Conservation (phyloP, 192 early-diverging fungal genomes). For the Coemansia sp. region DNA sequence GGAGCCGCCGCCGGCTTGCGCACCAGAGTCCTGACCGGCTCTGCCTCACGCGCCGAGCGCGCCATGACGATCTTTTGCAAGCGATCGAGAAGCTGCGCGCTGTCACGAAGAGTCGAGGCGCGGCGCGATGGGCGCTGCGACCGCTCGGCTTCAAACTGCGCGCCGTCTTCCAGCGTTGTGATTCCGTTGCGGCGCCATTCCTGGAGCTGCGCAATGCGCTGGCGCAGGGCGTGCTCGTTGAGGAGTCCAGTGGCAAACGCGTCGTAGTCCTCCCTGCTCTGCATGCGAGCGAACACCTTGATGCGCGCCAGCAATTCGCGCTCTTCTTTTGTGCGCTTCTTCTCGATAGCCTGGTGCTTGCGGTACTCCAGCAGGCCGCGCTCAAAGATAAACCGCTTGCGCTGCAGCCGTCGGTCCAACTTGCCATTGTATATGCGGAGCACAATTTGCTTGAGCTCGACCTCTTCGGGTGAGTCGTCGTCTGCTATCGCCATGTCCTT, state of each 20-base stretch:
- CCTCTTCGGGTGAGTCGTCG: conserved; percentile 83
- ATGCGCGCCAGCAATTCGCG: conserved; percentile 78
- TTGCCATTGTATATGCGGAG: conserved; percentile 93
- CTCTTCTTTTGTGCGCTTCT: conserved; percentile 85
- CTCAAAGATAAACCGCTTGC: conserved; percentile 92
- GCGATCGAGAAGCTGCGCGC: conserved; percentile 48
- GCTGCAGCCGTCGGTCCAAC: conserved; percentile 77
- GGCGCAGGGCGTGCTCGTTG: conserved; percentile 75
- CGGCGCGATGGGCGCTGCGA: conserved; percentile 54
- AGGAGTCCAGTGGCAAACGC: conserved; percentile 70
- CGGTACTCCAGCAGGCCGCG: conserved; percentile 85
- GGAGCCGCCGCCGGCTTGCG: conserved; percentile 22
- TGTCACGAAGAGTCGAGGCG: conserved; percentile 51
- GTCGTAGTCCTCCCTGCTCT: conserved; percentile 82
- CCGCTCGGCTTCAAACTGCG: conserved; percentile 76
- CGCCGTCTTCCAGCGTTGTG: conserved; percentile 70
- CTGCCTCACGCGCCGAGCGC: conserved; percentile 17
- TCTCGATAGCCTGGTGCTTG: conserved; percentile 77
- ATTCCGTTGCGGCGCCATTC: conserved; percentile 92
- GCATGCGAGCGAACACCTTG: conserved; percentile 87
- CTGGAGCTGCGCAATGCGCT: conserved; percentile 83
- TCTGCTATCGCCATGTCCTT: conserved; percentile 95
- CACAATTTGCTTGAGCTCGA: conserved; percentile 86
- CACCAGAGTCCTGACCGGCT: conserved; percentile 5
- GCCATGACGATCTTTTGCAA: conserved; percentile 40